Evolutionary conservation across 2,329 filamentous ascomycete genomes (phyloP).

Genomic region (Microthyrium microscopicum): DNA sequence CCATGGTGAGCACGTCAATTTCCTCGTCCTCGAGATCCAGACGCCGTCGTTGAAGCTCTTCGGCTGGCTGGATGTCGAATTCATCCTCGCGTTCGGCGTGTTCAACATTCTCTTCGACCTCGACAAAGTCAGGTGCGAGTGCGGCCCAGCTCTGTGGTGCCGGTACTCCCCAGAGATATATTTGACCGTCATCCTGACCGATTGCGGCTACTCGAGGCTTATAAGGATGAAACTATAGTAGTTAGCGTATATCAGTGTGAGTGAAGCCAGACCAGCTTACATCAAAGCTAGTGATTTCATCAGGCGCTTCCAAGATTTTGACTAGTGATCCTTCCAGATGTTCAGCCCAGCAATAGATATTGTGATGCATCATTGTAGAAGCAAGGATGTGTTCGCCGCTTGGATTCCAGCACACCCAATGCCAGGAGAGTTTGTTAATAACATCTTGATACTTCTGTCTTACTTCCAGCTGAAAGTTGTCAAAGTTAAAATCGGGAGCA

Average conservation of each 20-base stretch:
- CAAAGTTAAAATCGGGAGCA: conserved; percentile 49
- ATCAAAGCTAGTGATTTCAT: conserved; percentile 90
- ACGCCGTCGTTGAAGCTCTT: conserved; percentile 81
- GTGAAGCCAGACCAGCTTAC: conserved; percentile 7
- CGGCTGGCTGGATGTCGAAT: conserved; percentile 91
- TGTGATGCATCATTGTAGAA: conserved; percentile 94
- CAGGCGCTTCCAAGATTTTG: conserved; percentile 90
- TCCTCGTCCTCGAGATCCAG: conserved; percentile 87
- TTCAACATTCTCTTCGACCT: conserved; percentile 96
- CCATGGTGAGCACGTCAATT: conserved; percentile 68
- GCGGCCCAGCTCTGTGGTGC: conserved; percentile 96
- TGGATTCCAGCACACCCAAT: conserved; percentile 71
- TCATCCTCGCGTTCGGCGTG: conserved; percentile 94
- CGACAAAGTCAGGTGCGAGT: conserved; percentile 86
- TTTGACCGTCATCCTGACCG: conserved; percentile 77
- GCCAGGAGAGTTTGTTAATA: conserved; percentile 89
- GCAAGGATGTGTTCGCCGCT: conserved; percentile 91
- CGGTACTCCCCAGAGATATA: conserved; percentile 92
- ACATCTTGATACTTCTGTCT: conserved; percentile 98
- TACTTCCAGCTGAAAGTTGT: conserved; percentile 75
- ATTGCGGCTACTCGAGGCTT: conserved; percentile 78
- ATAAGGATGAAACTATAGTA: conserved; percentile 64
- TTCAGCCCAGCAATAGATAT: conserved; percentile 98
- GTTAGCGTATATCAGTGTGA: conserved; percentile 5
- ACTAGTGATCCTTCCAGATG: conserved; percentile 82